Conservation (phyloP, 1,139 yeast genomes). For the Scheffersomyces parashehatae region DNA sequence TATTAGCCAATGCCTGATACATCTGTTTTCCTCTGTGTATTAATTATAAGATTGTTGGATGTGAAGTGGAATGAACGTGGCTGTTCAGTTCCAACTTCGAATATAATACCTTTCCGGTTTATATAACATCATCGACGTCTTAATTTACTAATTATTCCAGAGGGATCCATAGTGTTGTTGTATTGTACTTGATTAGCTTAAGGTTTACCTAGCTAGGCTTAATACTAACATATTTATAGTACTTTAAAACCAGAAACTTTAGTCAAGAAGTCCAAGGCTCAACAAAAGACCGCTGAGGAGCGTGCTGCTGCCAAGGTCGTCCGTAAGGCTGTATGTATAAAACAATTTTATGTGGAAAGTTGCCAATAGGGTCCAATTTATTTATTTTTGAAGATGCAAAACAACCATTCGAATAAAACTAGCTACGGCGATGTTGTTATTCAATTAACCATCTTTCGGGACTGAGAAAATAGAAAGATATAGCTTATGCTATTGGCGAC, state of each 20-base stretch:
- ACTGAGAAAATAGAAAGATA: slow-evolving; percentile 55
- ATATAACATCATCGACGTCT: slow-evolving; percentile 4
- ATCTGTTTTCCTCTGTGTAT: slow-evolving; percentile 53
- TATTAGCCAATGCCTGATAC: slow-evolving; percentile 48
- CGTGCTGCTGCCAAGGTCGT: slow-evolving; percentile 85
- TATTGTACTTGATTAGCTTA: slow-evolving; percentile 1
- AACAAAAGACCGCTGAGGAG: slow-evolving; percentile 82
- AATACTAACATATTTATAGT: slow-evolving; percentile 42
- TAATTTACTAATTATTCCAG: slow-evolving; percentile 9
- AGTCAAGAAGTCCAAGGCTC: slow-evolving; percentile 91
- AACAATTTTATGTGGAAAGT: not conserved
- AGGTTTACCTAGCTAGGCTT: slow-evolving; percentile 1
- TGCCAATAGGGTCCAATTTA: slow-evolving; percentile 1
- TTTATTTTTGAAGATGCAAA: slow-evolving; percentile 59
- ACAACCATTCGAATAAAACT: slow-evolving; percentile 66
- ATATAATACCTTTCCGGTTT: slow-evolving; percentile 24
- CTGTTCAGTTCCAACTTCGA: slow-evolving; percentile 45
- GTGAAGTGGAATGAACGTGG: slow-evolving; percentile 47
- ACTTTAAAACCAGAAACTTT: slow-evolving; percentile 86
- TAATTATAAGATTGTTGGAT: slow-evolving; percentile 14
- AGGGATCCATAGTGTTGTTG: slow-evolving; percentile 17
- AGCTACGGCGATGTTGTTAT: slow-evolving; percentile 91
- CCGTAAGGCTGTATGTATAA: slow-evolving; percentile 82
- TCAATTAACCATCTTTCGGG: slow-evolving; percentile 99
- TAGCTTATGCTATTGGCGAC: not conserved